Base-by-base conservation (phyloP, 768 basidiomycete species). In the Podaxis sp. region DNA sequence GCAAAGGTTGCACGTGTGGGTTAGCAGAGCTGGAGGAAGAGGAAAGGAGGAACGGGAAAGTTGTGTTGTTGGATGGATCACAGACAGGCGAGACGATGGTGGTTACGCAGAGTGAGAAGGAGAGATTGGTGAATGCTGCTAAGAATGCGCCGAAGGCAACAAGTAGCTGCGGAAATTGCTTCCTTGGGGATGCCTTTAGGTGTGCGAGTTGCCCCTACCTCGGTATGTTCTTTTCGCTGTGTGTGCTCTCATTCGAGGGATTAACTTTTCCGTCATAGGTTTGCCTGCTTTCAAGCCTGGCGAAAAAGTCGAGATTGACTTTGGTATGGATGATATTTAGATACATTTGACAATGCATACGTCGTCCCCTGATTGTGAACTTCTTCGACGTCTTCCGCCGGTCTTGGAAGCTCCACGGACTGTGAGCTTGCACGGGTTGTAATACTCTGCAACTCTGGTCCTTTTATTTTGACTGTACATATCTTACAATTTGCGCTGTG, bases 241-340 rank as follows among this genome's bases (percentile, higher is more conserved):
- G 55, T 49, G 4, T 11, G n/a, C 19, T 38, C 46, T 59, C 41
- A 58, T 63, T 29, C 64, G 41, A 64, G 65, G 24, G 64, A n/a
- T 53, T 19, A 46, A 59, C 66, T 59, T 66, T 57, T 66, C 27
- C 36, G 52, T 64, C 33, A 43, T 68, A 98, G 96, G 97, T 67
- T 83, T 98, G 29, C 97, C 97, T 51, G 94, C 96, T 12, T 98
- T 99, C 80, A 92, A 96, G 74, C 96, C 97, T 2, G 97, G 97
- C 60, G 94, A 98, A 79, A 96, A 98, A 79, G 94, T 99, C 27
- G 89, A 94, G 80, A 92, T 96, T 64, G 85, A 90, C 70, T 82
- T 95, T 64, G 85, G 83, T 55, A 92, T 91, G 88, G 94, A 96
- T 73, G 94, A 97, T 74, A 85, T 95, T 64, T 96, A 75, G 54